Base-by-base conservation (phyloP, 441 rosid species). In the Populus hybrid region DNA sequence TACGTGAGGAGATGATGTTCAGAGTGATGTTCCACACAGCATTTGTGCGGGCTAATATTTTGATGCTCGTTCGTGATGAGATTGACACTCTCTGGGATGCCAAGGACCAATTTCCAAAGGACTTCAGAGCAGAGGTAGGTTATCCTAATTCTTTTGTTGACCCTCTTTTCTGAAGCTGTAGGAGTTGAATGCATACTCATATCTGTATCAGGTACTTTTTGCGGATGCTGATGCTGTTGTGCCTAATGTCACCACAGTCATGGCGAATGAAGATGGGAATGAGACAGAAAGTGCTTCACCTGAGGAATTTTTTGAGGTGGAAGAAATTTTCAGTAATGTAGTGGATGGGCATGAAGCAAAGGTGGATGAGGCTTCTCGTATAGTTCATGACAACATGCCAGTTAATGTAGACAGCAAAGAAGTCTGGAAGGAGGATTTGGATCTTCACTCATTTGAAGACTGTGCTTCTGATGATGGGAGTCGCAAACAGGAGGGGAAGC, bases 241-340 rank as follows among this genome's bases (percentile, higher is more conserved):
- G 75, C 89, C 98, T 82, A 63, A 81, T 82, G 84, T 89, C 84
- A 79, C 88, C 73, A 76, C 88, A 82, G 81, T 84, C 34, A 16
- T 46, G 32, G 76, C 81, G 34, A 81, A 76, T 67, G 97, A 93
- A 70, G 97, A 93, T 80, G 90, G 83, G 50, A 85, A 80, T 69
- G 98, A 93, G 69, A 64, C 79, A 1, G 99, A 88, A 70, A 77
- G 81, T 76, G 82, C 90, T 84, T 89, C 99, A 70, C 94, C 98
- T 23, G 98, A 96, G 79, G 98, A 96, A 73, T 94, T 94, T 86
- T 96, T 88, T 81, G 99, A 96, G 89, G 98, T 91, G 69, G 97
- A 96, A 85, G 98, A 96, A 88, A 92, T 93, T 65, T 94, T 96
- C 82, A 89, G 92, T 88, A 92, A 84, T 84, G 85, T 79, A 38